phyloP scores from a whole-genome alignment of 257 asterid species.

The Solanum sejunctum region DNA sequence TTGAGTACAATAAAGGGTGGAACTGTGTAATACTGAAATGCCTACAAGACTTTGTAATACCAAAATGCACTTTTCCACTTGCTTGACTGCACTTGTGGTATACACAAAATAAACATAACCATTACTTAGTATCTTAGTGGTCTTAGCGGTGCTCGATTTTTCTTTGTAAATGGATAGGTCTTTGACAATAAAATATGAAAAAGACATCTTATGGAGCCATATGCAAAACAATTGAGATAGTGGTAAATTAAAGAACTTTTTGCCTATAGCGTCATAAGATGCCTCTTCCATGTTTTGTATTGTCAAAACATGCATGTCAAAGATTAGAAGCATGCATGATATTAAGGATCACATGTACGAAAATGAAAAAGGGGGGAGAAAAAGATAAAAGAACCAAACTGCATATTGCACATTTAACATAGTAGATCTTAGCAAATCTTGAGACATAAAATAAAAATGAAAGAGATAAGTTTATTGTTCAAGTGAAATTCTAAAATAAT shows the following conservation, averaged over 20 bases:
- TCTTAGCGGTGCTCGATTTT: too few relatives aligned
- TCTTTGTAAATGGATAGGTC: too few relatives aligned
- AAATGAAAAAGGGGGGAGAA: too few relatives aligned
- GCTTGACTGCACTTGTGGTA: too few relatives aligned
- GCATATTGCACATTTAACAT: too few relatives aligned
- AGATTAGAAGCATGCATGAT: too few relatives aligned
- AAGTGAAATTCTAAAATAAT: neutral
- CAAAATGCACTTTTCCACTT: too few relatives aligned
- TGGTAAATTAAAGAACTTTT: neutral
- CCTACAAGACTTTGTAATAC: neutral
- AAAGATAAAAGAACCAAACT: too few relatives aligned
- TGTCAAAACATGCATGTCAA: neutral
- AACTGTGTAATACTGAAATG: neutral
- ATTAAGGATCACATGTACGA: too few relatives aligned
- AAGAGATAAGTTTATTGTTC: neutral
- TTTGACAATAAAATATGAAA: neutral
- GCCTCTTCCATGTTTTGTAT: neutral
- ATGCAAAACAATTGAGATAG: neutral
- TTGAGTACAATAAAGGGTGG: neutral
- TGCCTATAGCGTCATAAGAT: neutral
- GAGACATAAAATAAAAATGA: neutral
- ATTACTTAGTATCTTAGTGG: too few relatives aligned
- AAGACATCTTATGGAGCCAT: neutral
- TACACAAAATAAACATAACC: too few relatives aligned
- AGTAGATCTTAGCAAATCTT: too few relatives aligned